Base-by-base conservation (phyloP, 768 basidiomycete genomes). In the Guyanaporus albipodus region DNA sequence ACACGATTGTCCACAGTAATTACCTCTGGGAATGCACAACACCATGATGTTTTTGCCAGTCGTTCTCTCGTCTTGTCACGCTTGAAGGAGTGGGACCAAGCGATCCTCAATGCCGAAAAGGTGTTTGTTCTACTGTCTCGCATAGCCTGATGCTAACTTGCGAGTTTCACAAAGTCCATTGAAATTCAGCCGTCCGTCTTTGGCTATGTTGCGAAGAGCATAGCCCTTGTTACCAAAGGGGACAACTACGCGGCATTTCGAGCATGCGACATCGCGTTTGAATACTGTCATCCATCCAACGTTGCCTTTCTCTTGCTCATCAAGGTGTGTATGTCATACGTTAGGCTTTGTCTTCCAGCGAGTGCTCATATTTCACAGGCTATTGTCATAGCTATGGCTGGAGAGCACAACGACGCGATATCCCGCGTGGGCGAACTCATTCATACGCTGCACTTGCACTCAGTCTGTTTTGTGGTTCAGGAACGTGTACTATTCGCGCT, bases 11-110 rank as follows among this genome's bases (percentile, higher is more conserved):
- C 35, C 0, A 18, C 17, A n/a, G 8, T n/a, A 19, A 28, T 47
- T 9, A 0, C 6, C 12, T 19, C 38, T 11, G 15, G 10, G 2
- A 12, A 32, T 12, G 1, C 12, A 8, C n/a, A n/a, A n/a, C 19
- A 11, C 15, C 37, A 39, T 27, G 23, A 44, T 26, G 33, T 15
- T 3, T 24, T 56, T 9, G 48, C 52, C 5, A 33, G 28, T 17
- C 21, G 45, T 36, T 42, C 52, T 0, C 38, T 56, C 19, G n/a
- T 54, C 2, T 17, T 34, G 2, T n/a, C 48, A 10, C 54, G 32
- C 6, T 27, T 54, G 14, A 2, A 14, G n/a, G n/a, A 33, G 3
- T 50, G 48, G 54, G 39, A 44, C 6, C 18, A 0, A 12, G 54
- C 54, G 0, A 29, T 47, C 7, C 3, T 3, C 0, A 45, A 56